Percentiles rank a stretch among this genome's conserved stretches.
Evolutionary conservation across 129 eudicot species (phyloP).

Genomic region (Pulicaria dysenterica): DNA sequence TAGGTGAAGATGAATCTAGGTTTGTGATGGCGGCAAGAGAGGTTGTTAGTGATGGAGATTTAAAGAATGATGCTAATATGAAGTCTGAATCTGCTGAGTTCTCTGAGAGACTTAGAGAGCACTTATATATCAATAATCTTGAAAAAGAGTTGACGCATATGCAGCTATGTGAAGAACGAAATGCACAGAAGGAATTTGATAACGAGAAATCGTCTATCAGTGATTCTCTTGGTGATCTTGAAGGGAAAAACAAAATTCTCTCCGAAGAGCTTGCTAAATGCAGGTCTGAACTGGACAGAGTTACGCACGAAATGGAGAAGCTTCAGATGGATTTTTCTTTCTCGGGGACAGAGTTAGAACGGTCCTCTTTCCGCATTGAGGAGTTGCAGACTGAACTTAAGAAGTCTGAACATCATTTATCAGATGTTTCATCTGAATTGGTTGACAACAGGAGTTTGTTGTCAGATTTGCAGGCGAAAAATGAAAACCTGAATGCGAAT

Average conservation of each 20-base stretch:
- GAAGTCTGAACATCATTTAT: constrained; percentile 48
- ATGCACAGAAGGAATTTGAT: constrained; percentile 37
- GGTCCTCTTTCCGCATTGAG: constrained; percentile 45
- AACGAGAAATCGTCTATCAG: constrained; percentile 44
- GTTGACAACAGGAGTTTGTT: constrained; percentile 55
- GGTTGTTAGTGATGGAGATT: constrained; percentile 24
- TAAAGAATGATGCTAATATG: constrained; percentile 22
- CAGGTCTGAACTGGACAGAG: constrained; percentile 53
- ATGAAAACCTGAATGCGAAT: constrained; percentile 48
- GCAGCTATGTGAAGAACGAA: constrained; percentile 55
- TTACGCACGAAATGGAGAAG: constrained; percentile 49
- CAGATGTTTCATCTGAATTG: constrained; percentile 51
- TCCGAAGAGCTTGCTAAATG: constrained; percentile 57
- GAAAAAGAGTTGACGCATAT: constrained; percentile 57
- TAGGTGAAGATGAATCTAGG: constrained; percentile 59
- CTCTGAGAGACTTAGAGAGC: constrained; percentile 58
- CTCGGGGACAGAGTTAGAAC: constrained; percentile 51
- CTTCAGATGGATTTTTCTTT: constrained; percentile 44
- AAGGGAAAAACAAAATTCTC: constrained; percentile 51
- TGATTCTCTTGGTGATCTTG: constrained; percentile 47
- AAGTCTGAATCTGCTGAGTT: constrained; percentile 35
- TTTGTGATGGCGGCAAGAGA: constrained; percentile 56
- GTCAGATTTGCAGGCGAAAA: constrained; percentile 58
- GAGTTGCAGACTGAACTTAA: constrained; percentile 57
- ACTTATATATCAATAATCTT: constrained; percentile 52